Evolutionary conservation across 768 basidiomycete genomes (phyloP), one percentile per base, ranked within the genome.

Genomic region (Daedaleopsis sinensis): DNA sequence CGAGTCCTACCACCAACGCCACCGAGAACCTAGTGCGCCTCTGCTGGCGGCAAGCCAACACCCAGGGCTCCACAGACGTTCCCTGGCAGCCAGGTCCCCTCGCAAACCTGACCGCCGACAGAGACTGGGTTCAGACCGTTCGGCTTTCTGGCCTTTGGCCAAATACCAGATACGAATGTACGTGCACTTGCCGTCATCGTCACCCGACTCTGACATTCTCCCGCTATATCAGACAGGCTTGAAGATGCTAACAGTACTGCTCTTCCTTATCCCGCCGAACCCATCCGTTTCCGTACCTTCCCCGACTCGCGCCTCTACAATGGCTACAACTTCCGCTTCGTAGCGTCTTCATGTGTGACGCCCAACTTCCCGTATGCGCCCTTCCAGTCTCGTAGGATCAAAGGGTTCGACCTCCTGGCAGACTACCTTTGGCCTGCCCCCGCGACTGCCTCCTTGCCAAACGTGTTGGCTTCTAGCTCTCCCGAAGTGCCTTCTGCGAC

Each of bases 321-420:
- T 23, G 82, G 83, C 32, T 76, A 74, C 36, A 82, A 82, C 69
- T 90, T 89, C 77, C 84, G 86, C 52, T 93, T 92, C 71, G 70
- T 91, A 21, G 84, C 83, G 18, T 79, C 87, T 0, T 88, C 85
- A 5, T 92, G 90, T 69, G 76, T 86, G 49, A 82, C 78, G 7
- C 86, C 88, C 12, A 90, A 90, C 65, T 92, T 89, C 70, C 91
- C 91, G 4, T 91, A 91, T 72, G 75, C 79, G 2, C 88, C 85
- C 21, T 74, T 78, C 64, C 73, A 82, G 58, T 76, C 79, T 11
- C 76, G 77, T 21, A 79, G 77, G 16, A 87, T 90, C 68, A 79
- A 78, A 61, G 89, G 89, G 13, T 87, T 87, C 55, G 86, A 90
- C 68, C 74, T 86, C 7, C 79, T 91, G 37, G 82, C 85, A 5